Evolutionary conservation across 768 basidiomycete genomes (phyloP).

Genomic region (Lentinus brumalis): DNA sequence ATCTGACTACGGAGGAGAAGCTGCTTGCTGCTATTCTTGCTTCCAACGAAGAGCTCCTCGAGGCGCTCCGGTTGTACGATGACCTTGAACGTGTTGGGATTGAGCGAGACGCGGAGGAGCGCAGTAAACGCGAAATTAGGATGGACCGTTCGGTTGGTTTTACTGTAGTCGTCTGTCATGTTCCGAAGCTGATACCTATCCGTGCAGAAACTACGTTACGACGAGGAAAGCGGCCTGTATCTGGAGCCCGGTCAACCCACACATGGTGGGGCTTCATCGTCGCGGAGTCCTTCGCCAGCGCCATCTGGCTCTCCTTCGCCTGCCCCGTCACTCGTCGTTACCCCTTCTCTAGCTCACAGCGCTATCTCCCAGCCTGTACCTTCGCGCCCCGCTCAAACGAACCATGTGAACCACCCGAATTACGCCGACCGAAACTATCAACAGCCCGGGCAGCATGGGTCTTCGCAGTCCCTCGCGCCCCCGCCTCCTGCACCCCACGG

Average conservation of each 20-base stretch:
- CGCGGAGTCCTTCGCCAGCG: constrained; percentile 47
- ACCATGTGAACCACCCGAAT: constrained; percentile 20
- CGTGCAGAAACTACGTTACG: constrained; percentile 40
- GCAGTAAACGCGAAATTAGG: constrained; percentile 66
- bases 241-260: constrained; percentile 31
- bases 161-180: background rate
- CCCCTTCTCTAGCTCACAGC: constrained; percentile 33
- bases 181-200: background rate
- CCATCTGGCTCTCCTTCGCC: constrained; percentile 44
- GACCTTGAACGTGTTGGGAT: constrained; percentile 70
- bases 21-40: constrained; percentile 71
- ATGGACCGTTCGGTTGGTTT: constrained; percentile 66
- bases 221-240: constrained; percentile 36
- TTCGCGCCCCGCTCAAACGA: constrained; percentile 20
- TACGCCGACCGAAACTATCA: constrained; percentile 24
- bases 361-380: constrained; percentile 38
- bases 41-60: constrained; percentile 71
- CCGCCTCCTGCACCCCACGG: constrained; percentile 72
- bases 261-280: constrained; percentile 38
- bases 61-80: constrained; percentile 72
- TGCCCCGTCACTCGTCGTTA: constrained; percentile 31
- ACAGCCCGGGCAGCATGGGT: constrained; percentile 22
- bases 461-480: constrained; percentile 51
- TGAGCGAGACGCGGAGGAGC: constrained; percentile 63
- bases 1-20: constrained; percentile 71